Percentiles rank a stretch among this genome's conserved stretches.
Conservation (phyloP, 345 rosid species). For the Theobroma cacao region DNA sequence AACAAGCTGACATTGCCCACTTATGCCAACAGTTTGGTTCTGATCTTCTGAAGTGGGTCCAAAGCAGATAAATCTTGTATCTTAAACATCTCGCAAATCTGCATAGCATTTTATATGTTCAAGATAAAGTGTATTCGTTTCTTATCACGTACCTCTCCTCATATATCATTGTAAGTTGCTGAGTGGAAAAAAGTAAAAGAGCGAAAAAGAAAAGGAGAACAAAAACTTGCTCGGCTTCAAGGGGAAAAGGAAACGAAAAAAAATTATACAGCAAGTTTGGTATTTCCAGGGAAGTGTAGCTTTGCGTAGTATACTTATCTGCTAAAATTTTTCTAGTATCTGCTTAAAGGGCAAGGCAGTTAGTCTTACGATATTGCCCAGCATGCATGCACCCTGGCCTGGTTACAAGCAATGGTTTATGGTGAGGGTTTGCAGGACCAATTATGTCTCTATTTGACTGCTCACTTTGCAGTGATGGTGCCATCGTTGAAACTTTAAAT, state of each 20-base stretch:
- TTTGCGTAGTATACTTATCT: neutral
- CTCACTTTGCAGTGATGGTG: too few relatives aligned
- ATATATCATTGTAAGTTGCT: neutral
- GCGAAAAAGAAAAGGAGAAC: neutral
- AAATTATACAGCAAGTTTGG: conserved; percentile 21
- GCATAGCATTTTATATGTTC: neutral
- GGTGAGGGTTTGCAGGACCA: too few relatives aligned
- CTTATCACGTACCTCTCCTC: neutral
- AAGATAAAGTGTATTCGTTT: neutral
- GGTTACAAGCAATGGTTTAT: too few relatives aligned
- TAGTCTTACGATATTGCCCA: too few relatives aligned
- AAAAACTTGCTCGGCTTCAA: neutral
- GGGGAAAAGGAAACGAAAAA: neutral
- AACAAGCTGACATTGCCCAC: neutral
- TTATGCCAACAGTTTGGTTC: neutral
- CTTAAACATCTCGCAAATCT: neutral
- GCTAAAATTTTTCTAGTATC: neutral
- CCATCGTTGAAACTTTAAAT: too few relatives aligned
- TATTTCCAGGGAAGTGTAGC: neutral
- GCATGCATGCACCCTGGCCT: too few relatives aligned
- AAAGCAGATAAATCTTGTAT: neutral
- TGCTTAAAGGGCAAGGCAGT: neutral
- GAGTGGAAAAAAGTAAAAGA: neutral
- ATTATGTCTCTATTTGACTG: too few relatives aligned
- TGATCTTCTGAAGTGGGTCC: neutral